Percentiles rank a stretch among this genome's conserved stretches.
These are phyloP conservation scores for Rhodosporidiobolus sp. DNA, from an alignment of 768 basidiomycete species.

Conservation along the genomic window DNA sequence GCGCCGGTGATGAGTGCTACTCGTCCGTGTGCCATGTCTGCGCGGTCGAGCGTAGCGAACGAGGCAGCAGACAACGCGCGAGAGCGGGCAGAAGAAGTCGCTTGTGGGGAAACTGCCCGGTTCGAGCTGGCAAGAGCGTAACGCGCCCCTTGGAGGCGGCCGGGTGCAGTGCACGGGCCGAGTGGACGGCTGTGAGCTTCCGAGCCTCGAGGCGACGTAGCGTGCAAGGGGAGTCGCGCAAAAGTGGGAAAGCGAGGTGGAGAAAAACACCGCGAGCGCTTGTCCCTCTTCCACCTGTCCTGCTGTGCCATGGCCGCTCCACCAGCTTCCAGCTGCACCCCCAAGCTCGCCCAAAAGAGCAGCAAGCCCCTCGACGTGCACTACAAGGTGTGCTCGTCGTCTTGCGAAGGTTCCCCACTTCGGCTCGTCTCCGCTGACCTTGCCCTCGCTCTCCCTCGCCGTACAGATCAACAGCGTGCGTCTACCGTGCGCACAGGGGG, in stretches of 20 bases:
- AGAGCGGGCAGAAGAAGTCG: not conserved
- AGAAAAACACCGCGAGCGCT: too few species aligned
- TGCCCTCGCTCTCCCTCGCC: not conserved
- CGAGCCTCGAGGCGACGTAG: too few species aligned
- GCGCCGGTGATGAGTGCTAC: constrained; percentile 2
- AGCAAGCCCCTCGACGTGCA: not conserved
- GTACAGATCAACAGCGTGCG: not conserved
- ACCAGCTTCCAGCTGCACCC: not conserved
- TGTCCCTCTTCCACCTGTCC: not conserved
- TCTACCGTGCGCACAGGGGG: too few species aligned
- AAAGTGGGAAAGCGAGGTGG: too few species aligned
- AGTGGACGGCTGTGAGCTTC: too few species aligned
- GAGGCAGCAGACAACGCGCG: not conserved
- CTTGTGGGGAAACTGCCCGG: not conserved
- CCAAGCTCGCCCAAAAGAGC: not conserved
- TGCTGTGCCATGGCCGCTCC: not conserved
- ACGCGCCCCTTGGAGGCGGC: too few species aligned
- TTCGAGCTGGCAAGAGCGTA: too few species aligned
- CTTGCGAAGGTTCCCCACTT: not conserved
- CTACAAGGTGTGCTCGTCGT: not conserved
- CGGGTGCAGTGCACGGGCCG: too few species aligned
- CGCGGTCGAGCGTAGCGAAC: not conserved
- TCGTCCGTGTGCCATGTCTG: not conserved
- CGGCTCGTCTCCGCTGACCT: not conserved
- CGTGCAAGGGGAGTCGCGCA: too few species aligned